These are phyloP conservation scores for Malus fusca DNA, from an alignment of 306 rosid genomes.

Conservation along the genomic window DNA sequence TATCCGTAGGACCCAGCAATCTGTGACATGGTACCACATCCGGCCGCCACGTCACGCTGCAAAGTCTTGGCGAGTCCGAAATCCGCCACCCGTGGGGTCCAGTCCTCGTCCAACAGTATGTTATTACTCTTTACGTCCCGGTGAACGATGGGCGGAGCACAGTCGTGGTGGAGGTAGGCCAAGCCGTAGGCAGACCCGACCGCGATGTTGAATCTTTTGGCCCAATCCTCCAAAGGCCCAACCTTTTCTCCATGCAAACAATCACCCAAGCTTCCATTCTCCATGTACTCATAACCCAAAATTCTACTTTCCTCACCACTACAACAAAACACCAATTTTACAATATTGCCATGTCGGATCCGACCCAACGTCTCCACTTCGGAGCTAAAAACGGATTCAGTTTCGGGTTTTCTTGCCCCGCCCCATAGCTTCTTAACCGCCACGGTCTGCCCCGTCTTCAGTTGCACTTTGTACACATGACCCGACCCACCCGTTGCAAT, in stretches of 20 bases:
- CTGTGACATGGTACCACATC: conserved; percentile 37
- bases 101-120: conserved; percentile 59
- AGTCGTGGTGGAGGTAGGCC: conserved; percentile 77
- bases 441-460: conserved; percentile 53
- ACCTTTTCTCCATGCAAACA: conserved; percentile 46
- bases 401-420: conserved; percentile 20
- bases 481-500: conserved; percentile 77
- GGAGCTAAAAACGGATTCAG: conserved; percentile 43
- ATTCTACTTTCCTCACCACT: conserved; percentile 46
- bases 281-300: conserved; percentile 72
- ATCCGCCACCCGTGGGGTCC: conserved; percentile 59
- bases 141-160: conserved; percentile 59
- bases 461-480: conserved; percentile 45
- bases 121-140: conserved; percentile 91
- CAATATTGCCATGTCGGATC: conserved; percentile 71
- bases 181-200: conserved; percentile 65
- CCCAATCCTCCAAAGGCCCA: conserved; percentile 40
- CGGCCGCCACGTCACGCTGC: conserved; percentile 19
- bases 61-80: conserved; percentile 74
- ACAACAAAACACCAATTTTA: conserved; percentile 63
- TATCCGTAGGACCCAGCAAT: conserved; percentile 84
- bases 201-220: conserved; percentile 38
- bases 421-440: conserved; percentile 71
- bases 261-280: conserved; percentile 73
- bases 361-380: conserved; percentile 69